phyloP scores from a whole-genome alignment of 139 green algal species.

The Tetraselmis chui region DNA sequence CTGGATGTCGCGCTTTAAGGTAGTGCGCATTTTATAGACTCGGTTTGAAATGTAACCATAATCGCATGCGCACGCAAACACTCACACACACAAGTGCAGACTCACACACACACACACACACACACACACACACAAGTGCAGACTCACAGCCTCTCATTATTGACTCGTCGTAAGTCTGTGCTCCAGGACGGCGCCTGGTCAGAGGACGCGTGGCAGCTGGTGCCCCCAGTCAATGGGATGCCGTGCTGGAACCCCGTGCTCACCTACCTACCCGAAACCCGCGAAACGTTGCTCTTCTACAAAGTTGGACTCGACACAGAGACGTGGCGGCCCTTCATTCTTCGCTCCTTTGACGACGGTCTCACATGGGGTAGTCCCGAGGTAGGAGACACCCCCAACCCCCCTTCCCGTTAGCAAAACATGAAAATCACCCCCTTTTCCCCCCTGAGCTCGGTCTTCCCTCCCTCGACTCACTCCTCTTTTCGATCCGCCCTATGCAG shows the following conservation, averaged over 20 bases:
- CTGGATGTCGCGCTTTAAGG: slow-evolving; percentile 3
- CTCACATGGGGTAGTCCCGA: slow-evolving; percentile 1
- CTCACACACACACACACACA: too few relatives aligned
- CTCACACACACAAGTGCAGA: too few relatives aligned
- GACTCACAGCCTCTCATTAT: too few relatives aligned
- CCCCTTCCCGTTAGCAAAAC: background rate
- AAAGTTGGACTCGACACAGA: slow-evolving; percentile 2
- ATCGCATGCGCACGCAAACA: too few relatives aligned
- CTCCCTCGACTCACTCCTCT: too few relatives aligned
- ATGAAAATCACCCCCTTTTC: too few relatives aligned
- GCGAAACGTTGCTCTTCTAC: slow-evolving; percentile 6
- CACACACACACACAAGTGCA: too few relatives aligned
- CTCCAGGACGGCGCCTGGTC: background rate
- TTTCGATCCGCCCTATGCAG: background rate
- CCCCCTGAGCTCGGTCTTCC: too few relatives aligned
- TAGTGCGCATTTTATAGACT: too few relatives aligned
- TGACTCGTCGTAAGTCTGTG: too few relatives aligned
- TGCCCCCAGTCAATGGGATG: background rate
- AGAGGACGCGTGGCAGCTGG: background rate
- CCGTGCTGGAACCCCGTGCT: slow-evolving; percentile 11
- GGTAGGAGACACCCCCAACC: background rate
- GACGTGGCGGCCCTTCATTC: background rate
- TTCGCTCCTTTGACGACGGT: background rate
- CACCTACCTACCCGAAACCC: background rate
- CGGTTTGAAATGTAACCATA: too few relatives aligned